phyloP scores from a whole-genome alignment of 192 early-diverging fungal genomes.

The Entomortierella chlamydospora region DNA sequence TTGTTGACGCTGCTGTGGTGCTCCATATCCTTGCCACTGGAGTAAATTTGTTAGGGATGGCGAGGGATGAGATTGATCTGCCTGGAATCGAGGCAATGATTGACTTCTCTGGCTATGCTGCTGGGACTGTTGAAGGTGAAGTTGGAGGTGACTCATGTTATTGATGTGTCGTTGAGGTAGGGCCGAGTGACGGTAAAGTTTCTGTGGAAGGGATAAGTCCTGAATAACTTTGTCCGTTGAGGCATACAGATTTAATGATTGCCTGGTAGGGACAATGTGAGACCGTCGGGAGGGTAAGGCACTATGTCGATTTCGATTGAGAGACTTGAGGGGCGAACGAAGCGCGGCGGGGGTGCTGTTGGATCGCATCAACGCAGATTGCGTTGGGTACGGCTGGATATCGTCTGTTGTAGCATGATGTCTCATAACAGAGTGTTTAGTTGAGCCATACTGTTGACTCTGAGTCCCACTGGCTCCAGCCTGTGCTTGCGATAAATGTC shows the following conservation, averaged over 20 bases:
- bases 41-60: background rate
- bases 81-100: constrained; percentile 12
- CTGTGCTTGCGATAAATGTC: constrained; percentile 13
- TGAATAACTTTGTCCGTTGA: constrained; percentile 52
- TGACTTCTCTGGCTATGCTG: constrained; percentile 23
- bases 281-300: constrained; percentile 31
- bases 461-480: constrained; percentile 2
- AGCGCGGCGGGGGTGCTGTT: constrained; percentile 46
- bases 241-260: constrained; percentile 44
- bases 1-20: constrained; percentile 3
- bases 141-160: constrained; percentile 37
- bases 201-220: constrained; percentile 42
- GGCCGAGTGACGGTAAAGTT: constrained; percentile 37
- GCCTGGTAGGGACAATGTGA: constrained; percentile 16
- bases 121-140: constrained; percentile 36
- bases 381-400: constrained; percentile 20
- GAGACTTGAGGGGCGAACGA: constrained; percentile 23
- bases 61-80: constrained; percentile 6
- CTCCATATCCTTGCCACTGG: constrained; percentile 16
- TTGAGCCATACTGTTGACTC: constrained; percentile 13
- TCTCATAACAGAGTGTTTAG: constrained; percentile 8
- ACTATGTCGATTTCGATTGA: constrained; percentile 32
- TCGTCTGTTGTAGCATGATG: constrained; percentile 27
- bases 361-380: constrained; percentile 34
- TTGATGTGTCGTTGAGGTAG: constrained; percentile 34